A percentile compares a stretch with the other conserved stretches of the same genome.
Evolutionary conservation across 2,329 filamentous ascomycete genomes (phyloP).

Genomic region (Botrytis deweyae): DNA sequence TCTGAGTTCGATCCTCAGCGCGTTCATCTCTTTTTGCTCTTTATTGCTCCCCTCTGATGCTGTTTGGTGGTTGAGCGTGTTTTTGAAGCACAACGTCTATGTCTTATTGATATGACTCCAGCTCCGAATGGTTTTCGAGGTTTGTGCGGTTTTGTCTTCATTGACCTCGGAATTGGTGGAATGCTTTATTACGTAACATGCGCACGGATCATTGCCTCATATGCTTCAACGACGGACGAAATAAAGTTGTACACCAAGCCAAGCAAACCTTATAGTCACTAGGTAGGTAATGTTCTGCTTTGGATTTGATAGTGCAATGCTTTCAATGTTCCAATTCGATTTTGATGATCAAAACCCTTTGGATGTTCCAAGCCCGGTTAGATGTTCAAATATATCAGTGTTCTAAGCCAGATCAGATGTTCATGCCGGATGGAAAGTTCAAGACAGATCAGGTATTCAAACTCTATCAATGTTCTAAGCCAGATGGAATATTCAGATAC

Average conservation of each 20-base stretch:
- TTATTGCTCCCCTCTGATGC: neutral
- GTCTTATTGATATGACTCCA: neutral
- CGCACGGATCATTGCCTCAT: neutral
- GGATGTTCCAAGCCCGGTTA: neutral
- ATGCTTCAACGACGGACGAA: neutral
- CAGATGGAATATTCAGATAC: too few species aligned
- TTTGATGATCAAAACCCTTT: neutral
- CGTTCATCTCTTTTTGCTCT: slow-evolving; percentile 9
- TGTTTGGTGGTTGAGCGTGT: too few species aligned
- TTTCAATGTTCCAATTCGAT: neutral
- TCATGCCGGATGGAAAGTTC: accelerated
- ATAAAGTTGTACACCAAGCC: neutral
- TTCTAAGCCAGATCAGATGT: too few species aligned
- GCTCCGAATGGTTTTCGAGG: neutral
- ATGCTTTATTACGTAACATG: neutral
- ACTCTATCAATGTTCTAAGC: neutral
- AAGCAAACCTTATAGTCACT: neutral
- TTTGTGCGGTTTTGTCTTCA: neutral
- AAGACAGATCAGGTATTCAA: neutral
- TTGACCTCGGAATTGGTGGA: neutral
- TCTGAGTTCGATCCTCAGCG: slow-evolving; percentile 39
- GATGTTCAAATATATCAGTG: too few species aligned
- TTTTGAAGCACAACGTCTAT: neutral
- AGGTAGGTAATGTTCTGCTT: neutral
- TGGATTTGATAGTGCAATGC: neutral